Evolutionary conservation across 345 rosid genomes (phyloP).

Genomic region (Melaleuca quinquenervia): DNA sequence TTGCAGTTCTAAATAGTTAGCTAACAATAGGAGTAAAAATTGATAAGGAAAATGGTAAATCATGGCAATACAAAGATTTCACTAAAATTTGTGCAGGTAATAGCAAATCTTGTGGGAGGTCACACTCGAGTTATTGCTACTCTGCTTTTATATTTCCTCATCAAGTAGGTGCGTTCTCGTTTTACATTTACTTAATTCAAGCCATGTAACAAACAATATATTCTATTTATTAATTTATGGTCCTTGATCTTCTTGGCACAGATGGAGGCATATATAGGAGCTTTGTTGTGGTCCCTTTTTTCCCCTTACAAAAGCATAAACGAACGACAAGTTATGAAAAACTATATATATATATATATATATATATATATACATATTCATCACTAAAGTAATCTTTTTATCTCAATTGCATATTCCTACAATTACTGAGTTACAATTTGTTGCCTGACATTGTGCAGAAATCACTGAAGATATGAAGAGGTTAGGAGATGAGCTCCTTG

Average conservation of each 20-base stretch:
- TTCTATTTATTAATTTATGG: not conserved
- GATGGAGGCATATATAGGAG: not conserved
- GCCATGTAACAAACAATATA: not conserved
- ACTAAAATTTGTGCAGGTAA: not conserved
- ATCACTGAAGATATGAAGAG: not conserved
- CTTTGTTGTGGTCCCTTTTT: not conserved
- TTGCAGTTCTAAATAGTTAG: not conserved
- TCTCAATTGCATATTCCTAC: too few species aligned
- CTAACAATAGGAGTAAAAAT: not conserved
- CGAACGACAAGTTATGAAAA: too few species aligned
- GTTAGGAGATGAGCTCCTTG: constrained; percentile 15
- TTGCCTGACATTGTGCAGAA: not conserved
- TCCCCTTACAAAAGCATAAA: not conserved
- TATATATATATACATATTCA: fast-evolving
- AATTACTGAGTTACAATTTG: not conserved
- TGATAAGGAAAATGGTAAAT: not conserved
- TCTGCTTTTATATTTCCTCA: fast-evolving
- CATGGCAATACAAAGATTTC: not conserved
- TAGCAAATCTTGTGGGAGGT: not conserved
- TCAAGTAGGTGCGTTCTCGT: not conserved
- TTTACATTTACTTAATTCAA: not conserved
- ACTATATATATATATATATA: too few species aligned
- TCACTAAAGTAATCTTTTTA: too few species aligned
- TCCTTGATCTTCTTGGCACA: not conserved
- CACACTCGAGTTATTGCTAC: not conserved